Evolutionary conservation across 225 moss, liverwort and hornwort genomes (phyloP).

Genomic region (Physcomitrium patens): DNA sequence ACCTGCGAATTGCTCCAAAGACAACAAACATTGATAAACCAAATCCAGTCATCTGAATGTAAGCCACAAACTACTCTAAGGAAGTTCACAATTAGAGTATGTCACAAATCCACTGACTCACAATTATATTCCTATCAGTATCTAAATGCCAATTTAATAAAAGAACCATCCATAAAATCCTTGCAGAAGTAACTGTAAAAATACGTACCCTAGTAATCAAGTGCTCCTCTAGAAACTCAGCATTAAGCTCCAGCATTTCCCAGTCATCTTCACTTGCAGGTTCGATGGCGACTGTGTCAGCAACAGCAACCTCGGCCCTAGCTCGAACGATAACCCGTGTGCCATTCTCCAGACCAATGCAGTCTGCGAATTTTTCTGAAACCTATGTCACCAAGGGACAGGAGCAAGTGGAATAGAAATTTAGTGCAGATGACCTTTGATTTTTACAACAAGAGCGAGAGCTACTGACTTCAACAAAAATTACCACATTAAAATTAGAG

Average conservation of each 20-base stretch:
- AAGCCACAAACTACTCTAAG: conserved; percentile 2
- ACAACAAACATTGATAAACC: not conserved
- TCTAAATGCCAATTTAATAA: conserved; percentile 7
- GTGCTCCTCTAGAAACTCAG: conserved; percentile 93
- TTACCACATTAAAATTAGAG: not conserved
- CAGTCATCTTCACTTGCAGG: conserved; percentile 96
- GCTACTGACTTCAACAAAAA: not conserved
- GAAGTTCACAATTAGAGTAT: not conserved
- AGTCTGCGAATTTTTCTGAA: conserved; percentile 83
- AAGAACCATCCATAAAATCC: conserved; percentile 12
- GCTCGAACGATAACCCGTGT: conserved; percentile 76
- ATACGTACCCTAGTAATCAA: conserved; percentile 73
- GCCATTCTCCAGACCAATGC: conserved; percentile 67
- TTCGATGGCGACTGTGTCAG: conserved; percentile 81
- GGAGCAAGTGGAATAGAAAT: not conserved
- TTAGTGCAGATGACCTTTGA: not conserved
- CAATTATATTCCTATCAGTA: not conserved
- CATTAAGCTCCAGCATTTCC: conserved; percentile 99
- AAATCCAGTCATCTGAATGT: not conserved
- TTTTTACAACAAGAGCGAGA: not conserved
- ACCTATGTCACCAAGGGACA: conserved; percentile 50
- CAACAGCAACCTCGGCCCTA: conserved; percentile 68
- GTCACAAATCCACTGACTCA: conserved; percentile 12
- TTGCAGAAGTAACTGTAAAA: conserved; percentile 4
- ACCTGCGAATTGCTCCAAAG: conserved; percentile 54